These are phyloP conservation scores for Cucumis hystrix DNA, from an alignment of 306 rosid species.

Conservation along the genomic window DNA sequence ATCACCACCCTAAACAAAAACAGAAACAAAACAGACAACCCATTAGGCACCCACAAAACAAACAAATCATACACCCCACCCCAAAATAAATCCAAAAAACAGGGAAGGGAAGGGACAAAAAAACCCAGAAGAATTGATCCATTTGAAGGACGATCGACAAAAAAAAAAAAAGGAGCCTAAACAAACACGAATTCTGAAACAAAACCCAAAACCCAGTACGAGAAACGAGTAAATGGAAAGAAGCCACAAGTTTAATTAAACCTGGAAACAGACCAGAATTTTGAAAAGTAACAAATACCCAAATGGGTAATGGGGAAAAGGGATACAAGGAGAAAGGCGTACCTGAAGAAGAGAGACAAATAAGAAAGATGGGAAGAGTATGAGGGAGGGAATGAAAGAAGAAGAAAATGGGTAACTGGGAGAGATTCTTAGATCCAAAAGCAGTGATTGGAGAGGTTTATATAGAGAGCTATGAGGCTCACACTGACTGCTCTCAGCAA, in stretches of 20 bases:
- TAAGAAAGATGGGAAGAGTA: background rate
- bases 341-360: background rate
- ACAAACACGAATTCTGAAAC: background rate
- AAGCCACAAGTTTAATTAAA: background rate
- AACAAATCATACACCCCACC: background rate
- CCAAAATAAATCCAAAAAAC: background rate
- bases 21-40: background rate
- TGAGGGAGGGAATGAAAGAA: background rate
- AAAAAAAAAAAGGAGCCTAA: conserved; percentile 3
- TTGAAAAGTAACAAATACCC: background rate
- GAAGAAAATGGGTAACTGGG: background rate
- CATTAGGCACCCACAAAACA: background rate
- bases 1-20: conserved; percentile 7
- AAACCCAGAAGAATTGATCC: background rate
- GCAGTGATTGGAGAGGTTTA: background rate
- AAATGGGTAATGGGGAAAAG: background rate
- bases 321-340: background rate
- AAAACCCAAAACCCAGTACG: background rate
- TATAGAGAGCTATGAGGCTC: conserved; percentile 6
- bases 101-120: background rate
- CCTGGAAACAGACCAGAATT: background rate
- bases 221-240: conserved; percentile 3
- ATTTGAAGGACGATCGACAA: background rate
- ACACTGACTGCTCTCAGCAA: background rate
- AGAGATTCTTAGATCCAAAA: background rate